Percentiles rank a stretch among this genome's conserved stretches.
These are phyloP conservation scores for Suillus alpinus DNA, from an alignment of 768 basidiomycete species.

Conservation along the genomic window DNA sequence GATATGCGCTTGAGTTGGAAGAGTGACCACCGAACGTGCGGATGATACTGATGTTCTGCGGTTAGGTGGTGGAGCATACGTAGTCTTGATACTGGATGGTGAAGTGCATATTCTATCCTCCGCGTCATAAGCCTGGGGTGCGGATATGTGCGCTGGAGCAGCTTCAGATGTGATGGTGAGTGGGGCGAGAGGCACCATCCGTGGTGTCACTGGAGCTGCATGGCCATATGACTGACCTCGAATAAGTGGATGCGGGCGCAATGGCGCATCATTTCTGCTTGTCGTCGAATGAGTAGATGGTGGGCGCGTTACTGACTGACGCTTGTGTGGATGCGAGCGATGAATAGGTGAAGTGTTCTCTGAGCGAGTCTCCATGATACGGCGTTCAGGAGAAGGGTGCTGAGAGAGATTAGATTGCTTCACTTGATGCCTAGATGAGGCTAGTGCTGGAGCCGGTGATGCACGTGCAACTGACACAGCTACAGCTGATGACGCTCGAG, in stretches of 20 bases:
- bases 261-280: slow-evolving; percentile 31
- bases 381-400: slow-evolving; percentile 17
- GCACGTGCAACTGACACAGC: slow-evolving; percentile 18
- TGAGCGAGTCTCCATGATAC: slow-evolving; percentile 32
- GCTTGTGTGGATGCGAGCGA: slow-evolving; percentile 37
- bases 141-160: slow-evolving; percentile 40
- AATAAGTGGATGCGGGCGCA: slow-evolving; percentile 76
- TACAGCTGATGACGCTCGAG: slow-evolving; percentile 7
- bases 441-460: slow-evolving; percentile 9
- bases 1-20: slow-evolving; percentile 42
- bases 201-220: slow-evolving; percentile 29
- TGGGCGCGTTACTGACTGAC: slow-evolving; percentile 50
- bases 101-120: slow-evolving; percentile 28
- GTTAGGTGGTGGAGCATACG: slow-evolving; percentile 29
- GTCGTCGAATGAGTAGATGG: slow-evolving; percentile 61
- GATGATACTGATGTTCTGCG: slow-evolving; percentile 60
- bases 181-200: slow-evolving; percentile 54
- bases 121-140: slow-evolving; percentile 33
- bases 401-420: slow-evolving; percentile 15
- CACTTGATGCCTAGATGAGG: slow-evolving; percentile 13
- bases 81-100: slow-evolving; percentile 38
- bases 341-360: slow-evolving; percentile 39
- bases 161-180: slow-evolving; percentile 57
- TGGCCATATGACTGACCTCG: slow-evolving; percentile 67
- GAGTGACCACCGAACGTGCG: slow-evolving; percentile 54